phyloP scores from a whole-genome alignment of 768 basidiomycete genomes.

The Vishniacozyma victoriae region DNA sequence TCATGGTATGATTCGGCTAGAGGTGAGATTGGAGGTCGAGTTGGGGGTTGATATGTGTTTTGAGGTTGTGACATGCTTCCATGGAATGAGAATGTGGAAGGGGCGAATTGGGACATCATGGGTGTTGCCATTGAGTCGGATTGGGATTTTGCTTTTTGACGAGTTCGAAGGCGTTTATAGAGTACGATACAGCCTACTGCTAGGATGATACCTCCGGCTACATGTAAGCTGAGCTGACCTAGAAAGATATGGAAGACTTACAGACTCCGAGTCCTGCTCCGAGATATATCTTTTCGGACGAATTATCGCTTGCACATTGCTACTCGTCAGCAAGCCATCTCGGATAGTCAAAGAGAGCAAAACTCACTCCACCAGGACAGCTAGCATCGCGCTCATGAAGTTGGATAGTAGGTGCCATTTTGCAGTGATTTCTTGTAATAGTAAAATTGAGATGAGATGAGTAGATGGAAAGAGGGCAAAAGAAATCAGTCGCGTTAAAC shows the following conservation, averaged over 20 bases:
- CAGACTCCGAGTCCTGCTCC: too few relatives aligned
- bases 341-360: conserved; percentile 12
- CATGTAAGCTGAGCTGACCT: too few relatives aligned
- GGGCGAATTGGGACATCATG: too few relatives aligned
- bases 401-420: background rate
- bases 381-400: conserved; percentile 1
- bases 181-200: too few relatives aligned
- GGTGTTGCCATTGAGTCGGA: too few relatives aligned
- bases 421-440: background rate
- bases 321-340: background rate
- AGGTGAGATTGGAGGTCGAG: background rate
- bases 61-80: background rate
- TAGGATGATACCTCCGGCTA: too few relatives aligned
- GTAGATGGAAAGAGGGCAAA: background rate
- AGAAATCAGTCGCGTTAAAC: background rate
- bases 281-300: too few relatives aligned
- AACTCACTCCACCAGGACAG: conserved; percentile 10
- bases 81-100: too few relatives aligned
- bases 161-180: too few relatives aligned
- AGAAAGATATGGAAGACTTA: too few relatives aligned
- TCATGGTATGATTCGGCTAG: conserved; percentile 4
- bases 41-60: conserved; percentile 8
- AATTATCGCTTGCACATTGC: background rate
- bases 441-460: background rate
- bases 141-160: too few relatives aligned